Evolutionary conservation across 306 rosid species (phyloP).

Genomic region (Medicago truncatula): DNA sequence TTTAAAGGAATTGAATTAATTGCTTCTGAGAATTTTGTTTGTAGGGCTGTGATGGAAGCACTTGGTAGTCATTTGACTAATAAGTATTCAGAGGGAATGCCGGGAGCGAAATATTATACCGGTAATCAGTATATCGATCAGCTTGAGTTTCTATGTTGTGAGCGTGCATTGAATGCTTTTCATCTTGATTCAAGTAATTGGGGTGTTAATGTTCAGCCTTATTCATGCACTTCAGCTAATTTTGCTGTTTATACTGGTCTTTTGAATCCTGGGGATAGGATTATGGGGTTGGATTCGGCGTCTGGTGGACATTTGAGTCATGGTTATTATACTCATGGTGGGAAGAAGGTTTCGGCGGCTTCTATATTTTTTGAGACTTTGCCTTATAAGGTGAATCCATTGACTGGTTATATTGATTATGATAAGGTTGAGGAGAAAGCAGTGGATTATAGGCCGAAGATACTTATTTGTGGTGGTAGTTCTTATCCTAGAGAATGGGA

Average conservation of each 20-base stretch:
- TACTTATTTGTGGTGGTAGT: conserved; percentile 90
- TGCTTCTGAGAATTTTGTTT: conserved; percentile 87
- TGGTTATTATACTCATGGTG: conserved; percentile 75
- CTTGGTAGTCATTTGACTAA: conserved; percentile 85
- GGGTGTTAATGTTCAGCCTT: conserved; percentile 97
- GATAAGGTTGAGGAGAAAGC: conserved; percentile 91
- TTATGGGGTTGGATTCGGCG: conserved; percentile 87
- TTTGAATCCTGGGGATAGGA: conserved; percentile 74
- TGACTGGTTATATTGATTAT: conserved; percentile 70
- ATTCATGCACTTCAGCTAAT: conserved; percentile 85
- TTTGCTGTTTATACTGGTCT: conserved; percentile 84
- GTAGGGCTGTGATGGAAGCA: conserved; percentile 91
- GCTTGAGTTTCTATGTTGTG: conserved; percentile 76
- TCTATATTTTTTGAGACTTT: conserved; percentile 80
- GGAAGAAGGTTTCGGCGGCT: conserved; percentile 77
- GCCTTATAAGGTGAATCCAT: conserved; percentile 79
- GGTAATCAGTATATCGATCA: conserved; percentile 81
- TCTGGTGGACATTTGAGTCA: conserved; percentile 94
- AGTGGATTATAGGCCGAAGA: conserved; percentile 75
- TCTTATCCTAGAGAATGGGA: conserved; percentile 92
- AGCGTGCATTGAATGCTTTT: conserved; percentile 77
- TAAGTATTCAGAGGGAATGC: conserved; percentile 87
- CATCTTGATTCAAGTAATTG: conserved; percentile 66
- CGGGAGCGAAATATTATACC: conserved; percentile 74
- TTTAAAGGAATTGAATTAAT: conserved; percentile 76